Evolutionary conservation across 2,329 filamentous ascomycete species (phyloP).

Genomic region (Talaromyces sp.): DNA sequence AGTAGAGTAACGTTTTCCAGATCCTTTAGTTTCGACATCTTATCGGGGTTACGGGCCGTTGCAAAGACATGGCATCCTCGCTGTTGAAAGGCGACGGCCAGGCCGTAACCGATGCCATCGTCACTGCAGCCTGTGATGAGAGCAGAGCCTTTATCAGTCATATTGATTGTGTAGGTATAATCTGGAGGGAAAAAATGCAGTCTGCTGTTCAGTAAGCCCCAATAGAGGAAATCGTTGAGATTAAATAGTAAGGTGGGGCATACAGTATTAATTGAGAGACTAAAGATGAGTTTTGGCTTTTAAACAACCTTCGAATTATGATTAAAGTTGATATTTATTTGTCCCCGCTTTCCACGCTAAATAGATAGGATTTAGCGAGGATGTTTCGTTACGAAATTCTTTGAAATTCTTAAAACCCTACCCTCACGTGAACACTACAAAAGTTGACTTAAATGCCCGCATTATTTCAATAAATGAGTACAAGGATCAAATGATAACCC

Average conservation of each 20-base stretch:
- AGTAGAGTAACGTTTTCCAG: constrained; percentile 22
- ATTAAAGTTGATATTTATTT: neutral
- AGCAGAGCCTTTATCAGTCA: constrained; percentile 14
- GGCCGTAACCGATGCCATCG: constrained; percentile 34
- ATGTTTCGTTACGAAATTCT: too few species aligned
- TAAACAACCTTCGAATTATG: too few species aligned
- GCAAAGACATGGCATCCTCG: constrained; percentile 34
- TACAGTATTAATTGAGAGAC: too few species aligned
- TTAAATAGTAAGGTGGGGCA: neutral
- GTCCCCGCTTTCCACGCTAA: neutral
- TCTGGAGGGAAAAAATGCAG: neutral
- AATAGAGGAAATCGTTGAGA: neutral
- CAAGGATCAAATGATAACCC: too few species aligned
- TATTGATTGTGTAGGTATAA: neutral
- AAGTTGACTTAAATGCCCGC: neutral
- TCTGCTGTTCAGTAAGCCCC: neutral
- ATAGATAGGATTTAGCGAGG: neutral
- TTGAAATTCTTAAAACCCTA: too few species aligned
- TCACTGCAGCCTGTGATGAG: constrained; percentile 36
- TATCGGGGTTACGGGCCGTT: constrained; percentile 26
- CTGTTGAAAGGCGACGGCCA: constrained; percentile 30
- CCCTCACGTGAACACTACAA: too few species aligned
- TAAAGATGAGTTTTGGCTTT: too few species aligned
- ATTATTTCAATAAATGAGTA: neutral
- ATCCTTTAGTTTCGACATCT: constrained; percentile 20